Percentiles rank a stretch among this genome's conserved stretches.
These are phyloP conservation scores for Schwanniomyces vanrijiae DNA, from an alignment of 805 yeast species.

Conservation along the genomic window DNA sequence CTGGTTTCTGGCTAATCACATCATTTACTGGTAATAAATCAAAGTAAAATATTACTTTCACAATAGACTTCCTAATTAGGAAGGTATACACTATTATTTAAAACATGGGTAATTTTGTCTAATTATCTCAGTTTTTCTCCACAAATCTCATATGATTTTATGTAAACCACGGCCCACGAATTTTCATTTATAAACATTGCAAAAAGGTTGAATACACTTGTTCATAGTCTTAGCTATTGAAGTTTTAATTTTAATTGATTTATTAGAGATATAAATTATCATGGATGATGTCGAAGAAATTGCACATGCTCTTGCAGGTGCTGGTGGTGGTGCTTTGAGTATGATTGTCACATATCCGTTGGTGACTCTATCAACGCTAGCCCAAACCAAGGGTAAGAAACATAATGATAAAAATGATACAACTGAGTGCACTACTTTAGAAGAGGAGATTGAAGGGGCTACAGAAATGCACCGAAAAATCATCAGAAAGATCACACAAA, in stretches of 20 bases:
- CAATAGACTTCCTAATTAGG: constrained; percentile 1
- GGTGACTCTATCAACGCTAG: constrained; percentile 81
- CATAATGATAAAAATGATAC: constrained; percentile 14
- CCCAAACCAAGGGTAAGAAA: constrained; percentile 62
- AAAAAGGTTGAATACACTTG: not conserved
- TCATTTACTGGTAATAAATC: not conserved
- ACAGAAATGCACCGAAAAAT: constrained; percentile 13
- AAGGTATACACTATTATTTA: not conserved
- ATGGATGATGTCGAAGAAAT: constrained; percentile 47
- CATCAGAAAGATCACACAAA: constrained; percentile 11
- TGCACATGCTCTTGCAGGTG: constrained; percentile 93
- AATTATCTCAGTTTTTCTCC: not conserved
- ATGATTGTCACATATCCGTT: constrained; percentile 89
- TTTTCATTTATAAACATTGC: not conserved
- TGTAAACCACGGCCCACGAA: not conserved
- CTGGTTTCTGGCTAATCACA: not conserved
- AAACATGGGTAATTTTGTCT: not conserved
- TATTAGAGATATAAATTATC: not conserved
- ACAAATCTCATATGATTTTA: constrained; percentile 1
- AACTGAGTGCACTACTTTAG: constrained; percentile 2
- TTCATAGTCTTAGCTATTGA: not conserved
- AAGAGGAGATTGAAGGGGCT: constrained; percentile 8
- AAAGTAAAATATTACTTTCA: not conserved
- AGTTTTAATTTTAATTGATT: too few species aligned
- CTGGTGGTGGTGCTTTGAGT: constrained; percentile 87